A percentile compares a stretch with the other conserved stretches of the same genome.
phyloP scores from a whole-genome alignment of 1,139 yeast species.

The Taphrina flavorubra region DNA sequence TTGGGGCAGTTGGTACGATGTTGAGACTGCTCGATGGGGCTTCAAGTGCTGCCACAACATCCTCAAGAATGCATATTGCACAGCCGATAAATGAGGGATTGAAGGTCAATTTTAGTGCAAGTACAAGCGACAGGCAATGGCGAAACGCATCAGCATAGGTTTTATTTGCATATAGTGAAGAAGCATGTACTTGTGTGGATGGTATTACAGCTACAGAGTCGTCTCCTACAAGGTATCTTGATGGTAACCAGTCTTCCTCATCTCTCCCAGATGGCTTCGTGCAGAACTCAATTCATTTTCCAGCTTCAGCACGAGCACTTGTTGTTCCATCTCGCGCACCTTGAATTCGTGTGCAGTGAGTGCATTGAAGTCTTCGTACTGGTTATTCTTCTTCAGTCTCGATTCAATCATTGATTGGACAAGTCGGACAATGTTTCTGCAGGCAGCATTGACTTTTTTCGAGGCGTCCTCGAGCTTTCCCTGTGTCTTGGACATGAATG shows the following conservation, averaged over 20 bases:
- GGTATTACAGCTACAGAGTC: background rate
- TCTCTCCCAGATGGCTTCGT: conserved; percentile 82
- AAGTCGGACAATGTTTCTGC: conserved; percentile 70
- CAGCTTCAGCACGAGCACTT: conserved; percentile 82
- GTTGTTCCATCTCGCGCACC: conserved; percentile 91
- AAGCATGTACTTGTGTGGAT: background rate
- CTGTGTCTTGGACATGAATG: conserved; percentile 77
- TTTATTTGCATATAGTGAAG: too few relatives aligned
- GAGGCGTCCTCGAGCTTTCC: conserved; percentile 74
- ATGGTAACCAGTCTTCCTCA: conserved; percentile 63
- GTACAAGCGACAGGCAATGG: conserved; percentile 5
- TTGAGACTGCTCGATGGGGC: conserved; percentile 59
- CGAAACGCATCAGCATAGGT: background rate
- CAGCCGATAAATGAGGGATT: conserved; percentile 43
- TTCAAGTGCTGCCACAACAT: conserved; percentile 57
- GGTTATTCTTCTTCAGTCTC: conserved; percentile 53
- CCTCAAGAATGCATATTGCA: conserved; percentile 53
- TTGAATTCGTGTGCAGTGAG: conserved; percentile 81
- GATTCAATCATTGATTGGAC: conserved; percentile 67
- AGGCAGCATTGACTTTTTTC: conserved; percentile 72
- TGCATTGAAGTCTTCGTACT: conserved; percentile 65
- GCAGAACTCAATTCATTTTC: conserved; percentile 76
- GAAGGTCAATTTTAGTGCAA: too few relatives aligned
- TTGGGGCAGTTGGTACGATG: conserved; percentile 59
- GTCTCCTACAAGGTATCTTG: conserved; percentile 27